A percentile compares a stretch with the other conserved stretches of the same genome.
These are phyloP conservation scores for Streptanthus diversifolius DNA, from an alignment of 345 rosid species.

Conservation along the genomic window DNA sequence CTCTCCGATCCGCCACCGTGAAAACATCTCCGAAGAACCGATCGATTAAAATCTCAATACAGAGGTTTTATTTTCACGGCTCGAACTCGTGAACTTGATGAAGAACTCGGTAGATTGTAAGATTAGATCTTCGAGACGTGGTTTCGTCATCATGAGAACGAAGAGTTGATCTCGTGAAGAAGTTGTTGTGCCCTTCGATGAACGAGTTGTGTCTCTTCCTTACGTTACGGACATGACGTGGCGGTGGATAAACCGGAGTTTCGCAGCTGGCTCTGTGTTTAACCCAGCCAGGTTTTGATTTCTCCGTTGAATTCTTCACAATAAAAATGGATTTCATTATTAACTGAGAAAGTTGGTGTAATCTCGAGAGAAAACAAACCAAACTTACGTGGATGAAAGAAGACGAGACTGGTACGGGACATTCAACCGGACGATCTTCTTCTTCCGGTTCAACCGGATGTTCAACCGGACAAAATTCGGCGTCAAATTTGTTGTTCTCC, in stretches of 20 bases:
- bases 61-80: not conserved
- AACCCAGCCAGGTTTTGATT: constrained; percentile 29
- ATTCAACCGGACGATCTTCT: constrained; percentile 86
- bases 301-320: constrained; percentile 20
- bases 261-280: constrained; percentile 32
- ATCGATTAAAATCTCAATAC: not conserved
- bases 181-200: constrained; percentile 1
- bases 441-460: constrained; percentile 87
- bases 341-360: not conserved
- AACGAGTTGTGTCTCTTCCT: constrained; percentile 34
- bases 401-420: constrained; percentile 66
- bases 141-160: constrained; percentile 29
- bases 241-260: constrained; percentile 18
- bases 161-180: constrained; percentile 26
- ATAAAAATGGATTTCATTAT: not conserved
- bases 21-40: not conserved
- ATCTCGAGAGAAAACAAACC: not conserved
- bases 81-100: constrained; percentile 28
- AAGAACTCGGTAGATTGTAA: constrained; percentile 25
- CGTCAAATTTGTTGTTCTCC: constrained; percentile 34
- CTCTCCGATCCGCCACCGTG: not conserved
- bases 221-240: constrained; percentile 37
- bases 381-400: constrained; percentile 54
- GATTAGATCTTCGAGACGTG: constrained; percentile 24
- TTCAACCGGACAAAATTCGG: constrained; percentile 78